Evolutionary conservation across 768 basidiomycete genomes (phyloP), one percentile per base, ranked within the genome.

Genomic region (Lactarius vividus): DNA sequence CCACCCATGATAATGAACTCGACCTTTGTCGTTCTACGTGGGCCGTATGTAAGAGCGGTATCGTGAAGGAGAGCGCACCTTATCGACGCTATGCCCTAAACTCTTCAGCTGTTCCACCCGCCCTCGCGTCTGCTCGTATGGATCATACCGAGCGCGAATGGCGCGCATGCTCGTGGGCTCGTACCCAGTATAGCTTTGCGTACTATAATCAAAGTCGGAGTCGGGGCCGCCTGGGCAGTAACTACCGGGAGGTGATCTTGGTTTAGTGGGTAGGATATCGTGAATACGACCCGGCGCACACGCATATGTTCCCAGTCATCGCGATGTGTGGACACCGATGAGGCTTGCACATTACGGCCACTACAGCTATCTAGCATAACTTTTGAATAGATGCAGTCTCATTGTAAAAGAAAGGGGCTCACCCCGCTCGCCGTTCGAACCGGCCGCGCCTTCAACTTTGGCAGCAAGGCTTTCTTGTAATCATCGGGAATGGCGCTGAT

Each of bases 271-370:
- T 10, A 58, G 23, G 49, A 26, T 52, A 52, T 13, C 23, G 49
- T 35, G 54, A 49, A 57, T 15, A 15, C 1, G 6, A 56, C 40
- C 31, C 40, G 29, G 79, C 90, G 69, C 77, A 96, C 89, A 99
- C 97, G 78, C 97, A 99, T 63, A 99, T 98, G 73, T 99, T 99
- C 33, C 97, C 97, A 0, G 97, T 99, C 94, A 99, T 97, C 9
- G 97, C 97, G 63, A 99, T 98, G 79, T 99, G 97, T 4, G 97
- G 97, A 81, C 97, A 99, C 61, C 97, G 86, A 81, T 99, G 97
- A 1, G 97, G 97, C 74, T 98, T 99, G 81, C 95, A 96, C 97
- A 99, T 99, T n/a, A 99, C 96, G 10, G 97, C 97, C 16, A 99
- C 97, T 28, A 98, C 96, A 18, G 96, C 97, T 65, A 98, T 96